Conservation (phyloP, 257 asterid genomes). For the Agastache rugosa region DNA sequence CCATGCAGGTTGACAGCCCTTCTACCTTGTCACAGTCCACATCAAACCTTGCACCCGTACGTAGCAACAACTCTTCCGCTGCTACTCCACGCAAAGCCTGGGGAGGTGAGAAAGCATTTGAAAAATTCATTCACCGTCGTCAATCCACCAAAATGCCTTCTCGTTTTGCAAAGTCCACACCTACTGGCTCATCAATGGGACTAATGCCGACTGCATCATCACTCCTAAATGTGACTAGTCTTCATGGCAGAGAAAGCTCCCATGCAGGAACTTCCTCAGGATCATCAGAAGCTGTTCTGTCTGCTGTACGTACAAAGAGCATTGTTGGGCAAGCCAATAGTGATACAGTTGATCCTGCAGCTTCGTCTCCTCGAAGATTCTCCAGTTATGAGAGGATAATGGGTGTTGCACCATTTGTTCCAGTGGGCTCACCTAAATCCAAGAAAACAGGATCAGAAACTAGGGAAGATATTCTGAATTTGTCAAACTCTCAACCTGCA, state of each 20-base stretch:
- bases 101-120: conserved; percentile 83
- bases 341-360: conserved; percentile 54
- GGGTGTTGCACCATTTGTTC: conserved; percentile 42
- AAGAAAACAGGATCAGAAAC: conserved; percentile 90
- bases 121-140: conserved; percentile 67
- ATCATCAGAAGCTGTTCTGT: conserved; percentile 57
- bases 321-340: conserved; percentile 47
- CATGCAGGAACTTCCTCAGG: conserved; percentile 45
- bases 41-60: conserved; percentile 56
- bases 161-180: conserved; percentile 60
- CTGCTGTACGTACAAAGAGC: conserved; percentile 51
- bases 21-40: conserved; percentile 57
- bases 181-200: conserved; percentile 58
- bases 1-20: conserved; percentile 64
- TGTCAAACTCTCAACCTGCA: conserved; percentile 53
- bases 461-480: conserved; percentile 72
- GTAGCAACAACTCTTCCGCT: conserved; percentile 55
- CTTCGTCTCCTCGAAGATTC: conserved; percentile 63
- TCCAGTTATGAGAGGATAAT: conserved; percentile 77
- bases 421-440: conserved; percentile 76
- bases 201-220: conserved; percentile 56
- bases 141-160: conserved; percentile 71
- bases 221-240: conserved; percentile 49
- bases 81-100: conserved; percentile 84
- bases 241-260: conserved; percentile 47